Conservation (phyloP, 192 early-diverging fungal genomes). For the Coemansia asiatica region DNA sequence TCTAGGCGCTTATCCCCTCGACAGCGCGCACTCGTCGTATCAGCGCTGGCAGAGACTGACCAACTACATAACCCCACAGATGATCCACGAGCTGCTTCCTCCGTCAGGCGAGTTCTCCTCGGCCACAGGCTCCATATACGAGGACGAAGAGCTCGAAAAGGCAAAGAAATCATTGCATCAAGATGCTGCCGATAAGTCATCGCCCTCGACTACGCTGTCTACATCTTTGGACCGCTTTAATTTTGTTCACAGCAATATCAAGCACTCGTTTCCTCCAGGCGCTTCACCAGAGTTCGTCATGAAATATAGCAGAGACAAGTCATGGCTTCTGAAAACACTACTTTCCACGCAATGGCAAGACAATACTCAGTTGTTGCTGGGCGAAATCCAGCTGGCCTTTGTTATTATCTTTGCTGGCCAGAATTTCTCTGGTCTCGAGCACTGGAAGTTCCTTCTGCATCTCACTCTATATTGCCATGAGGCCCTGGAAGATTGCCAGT, state of each 20-base stretch:
- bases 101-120: constrained; percentile 40
- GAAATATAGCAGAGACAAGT: constrained; percentile 85
- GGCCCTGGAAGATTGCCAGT: constrained; percentile 45
- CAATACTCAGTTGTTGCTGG: constrained; percentile 60
- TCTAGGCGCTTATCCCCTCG: constrained; percentile 80
- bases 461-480: constrained; percentile 67
- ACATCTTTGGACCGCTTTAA: constrained; percentile 23
- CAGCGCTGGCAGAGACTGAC: constrained; percentile 79
- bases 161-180: constrained; percentile 16
- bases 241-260: constrained; percentile 79
- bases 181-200: not conserved
- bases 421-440: constrained; percentile 81
- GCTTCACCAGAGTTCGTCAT: constrained; percentile 68
- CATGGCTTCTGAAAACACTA: constrained; percentile 64
- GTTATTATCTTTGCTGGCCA: constrained; percentile 75
- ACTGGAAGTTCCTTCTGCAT: constrained; percentile 82
- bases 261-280: constrained; percentile 75
- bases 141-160: constrained; percentile 59
- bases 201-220: not conserved
- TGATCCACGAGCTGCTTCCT: constrained; percentile 57
- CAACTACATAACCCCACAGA: constrained; percentile 60
- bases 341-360: constrained; percentile 13
- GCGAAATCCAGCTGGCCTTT: constrained; percentile 83
- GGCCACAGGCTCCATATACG: constrained; percentile 58
- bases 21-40: constrained; percentile 63